Conservation (phyloP, 768 basidiomycete species). For the Astraeus odoratus region DNA sequence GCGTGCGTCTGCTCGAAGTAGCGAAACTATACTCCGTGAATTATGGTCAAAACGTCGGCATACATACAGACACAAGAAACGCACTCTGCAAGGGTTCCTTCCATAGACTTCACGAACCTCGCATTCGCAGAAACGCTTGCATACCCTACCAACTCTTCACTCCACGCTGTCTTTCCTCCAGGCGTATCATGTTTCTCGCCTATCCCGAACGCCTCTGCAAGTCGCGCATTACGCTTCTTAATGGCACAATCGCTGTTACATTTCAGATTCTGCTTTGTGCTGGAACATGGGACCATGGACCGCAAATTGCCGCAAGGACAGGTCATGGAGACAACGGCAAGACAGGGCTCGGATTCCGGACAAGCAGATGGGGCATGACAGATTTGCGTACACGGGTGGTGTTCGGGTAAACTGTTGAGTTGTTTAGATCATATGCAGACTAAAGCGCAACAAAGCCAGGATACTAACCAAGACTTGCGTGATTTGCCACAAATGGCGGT, state of each 20-base stretch:
- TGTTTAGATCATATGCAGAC: background rate
- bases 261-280: constrained; percentile 40
- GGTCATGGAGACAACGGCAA: constrained; percentile 52
- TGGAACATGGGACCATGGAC: constrained; percentile 66
- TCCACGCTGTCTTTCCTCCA: constrained; percentile 42
- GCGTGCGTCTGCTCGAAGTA: constrained; percentile 54
- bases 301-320: constrained; percentile 84
- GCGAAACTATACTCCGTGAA: constrained; percentile 46
- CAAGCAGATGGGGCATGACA: constrained; percentile 92
- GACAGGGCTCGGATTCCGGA: constrained; percentile 74
- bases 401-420: constrained; percentile 47
- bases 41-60: constrained; percentile 5
- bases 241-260: constrained; percentile 82
- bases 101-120: constrained; percentile 67
- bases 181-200: constrained; percentile 39
- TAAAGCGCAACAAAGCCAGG: background rate
- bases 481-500: constrained; percentile 77
- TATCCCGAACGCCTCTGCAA: constrained; percentile 93
- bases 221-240: constrained; percentile 77
- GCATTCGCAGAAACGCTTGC: constrained; percentile 43
- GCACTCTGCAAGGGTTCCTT: constrained; percentile 78
- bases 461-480: constrained; percentile 70
- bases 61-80: constrained; percentile 26
- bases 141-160: constrained; percentile 55
- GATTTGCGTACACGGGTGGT: constrained; percentile 67